These are phyloP conservation scores for Vigna reflexopilosa DNA, from an alignment of 306 rosid species.

Conservation along the genomic window DNA sequence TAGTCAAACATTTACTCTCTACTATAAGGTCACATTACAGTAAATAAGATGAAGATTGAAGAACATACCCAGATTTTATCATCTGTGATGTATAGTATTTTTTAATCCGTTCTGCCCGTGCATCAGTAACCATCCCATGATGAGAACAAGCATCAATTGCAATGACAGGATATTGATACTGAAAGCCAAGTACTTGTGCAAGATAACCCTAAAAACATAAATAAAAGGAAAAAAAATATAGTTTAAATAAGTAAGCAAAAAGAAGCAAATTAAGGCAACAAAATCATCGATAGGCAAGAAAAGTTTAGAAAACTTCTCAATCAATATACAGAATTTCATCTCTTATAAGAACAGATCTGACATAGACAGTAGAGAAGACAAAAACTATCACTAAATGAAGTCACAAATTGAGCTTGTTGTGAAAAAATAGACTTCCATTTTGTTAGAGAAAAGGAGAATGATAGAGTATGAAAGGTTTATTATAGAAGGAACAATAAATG, in stretches of 20 bases:
- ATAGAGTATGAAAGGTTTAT: too few species aligned
- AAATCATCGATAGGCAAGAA: conserved; percentile 26
- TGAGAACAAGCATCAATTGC: conserved; percentile 94
- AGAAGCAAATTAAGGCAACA: conserved; percentile 18
- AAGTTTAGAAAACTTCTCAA: conserved; percentile 13
- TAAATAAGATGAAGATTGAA: conserved; percentile 22
- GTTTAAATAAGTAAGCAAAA: conserved; percentile 13
- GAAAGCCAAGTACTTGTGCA: conserved; percentile 89
- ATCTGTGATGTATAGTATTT: conserved; percentile 73
- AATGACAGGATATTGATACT: conserved; percentile 75
- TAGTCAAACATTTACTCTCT: conserved; percentile 19
- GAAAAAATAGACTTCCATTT: conserved; percentile 19
- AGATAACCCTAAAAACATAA: conserved; percentile 76
- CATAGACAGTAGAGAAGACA: conserved; percentile 19
- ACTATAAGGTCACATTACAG: conserved; percentile 26
- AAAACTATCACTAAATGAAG: conserved; percentile 31
- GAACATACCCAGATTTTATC: conserved; percentile 73
- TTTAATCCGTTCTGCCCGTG: conserved; percentile 79
- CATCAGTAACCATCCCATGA: conserved; percentile 82
- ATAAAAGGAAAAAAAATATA: conserved; percentile 15
- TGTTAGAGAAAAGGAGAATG: too few species aligned
- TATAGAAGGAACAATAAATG: too few species aligned
- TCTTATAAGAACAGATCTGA: conserved; percentile 10
- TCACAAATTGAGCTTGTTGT: background rate
- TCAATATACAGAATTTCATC: conserved; percentile 33